Base-by-base conservation (phyloP, 192 early-diverging fungal species). In the Coemansia sp. region DNA sequence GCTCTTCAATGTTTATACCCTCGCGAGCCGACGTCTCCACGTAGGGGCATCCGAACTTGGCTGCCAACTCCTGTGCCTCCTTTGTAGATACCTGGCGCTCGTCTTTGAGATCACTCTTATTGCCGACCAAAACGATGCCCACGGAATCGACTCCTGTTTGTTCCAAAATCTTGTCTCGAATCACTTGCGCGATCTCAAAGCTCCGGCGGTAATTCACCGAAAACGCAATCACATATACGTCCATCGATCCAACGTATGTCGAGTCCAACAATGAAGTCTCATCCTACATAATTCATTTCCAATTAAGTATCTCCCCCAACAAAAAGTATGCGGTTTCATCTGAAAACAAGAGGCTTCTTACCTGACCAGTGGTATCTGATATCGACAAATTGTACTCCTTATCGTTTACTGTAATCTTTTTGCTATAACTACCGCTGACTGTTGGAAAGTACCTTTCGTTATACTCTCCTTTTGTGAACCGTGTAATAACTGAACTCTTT, bases 311-410 rank as follows among this genome's bases (percentile, higher is more conserved):
- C 25, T 27, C 25, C 25, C 25, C 25, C 25, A 27, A 27, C 25
- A 1, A 27, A 27, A 27, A 27, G 25, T 27, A 27, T 27, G 25
- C 25, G 25, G 25, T 27, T 27, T 27, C 25, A 27, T 27, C 25
- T 27, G 1, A 27, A 27, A 27, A 27, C 0, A 27, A 27, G 1
- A 27, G 27, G 6, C 3, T 31, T 31, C 70, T 78, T 89, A 89
- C 89, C 87, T 98, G 96, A 58, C 97, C 97, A 11, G 97, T 95
- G 14, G 97, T 98, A 73, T 99, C 97, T 68, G 94, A 91, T 50
- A 98, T 98, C 64, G 94, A 94, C 36, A 91, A 87, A 37, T 86
- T 87, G 64, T 95, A 96, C 75, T 97, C 94, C 72, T 93, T 88
- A 21, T 90, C 89, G 72, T 84, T 84, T 63, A 92, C 88, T 53